These are phyloP conservation scores for Teunomyces tritomae DNA, from an alignment of 805 yeast genomes.

Conservation along the genomic window DNA sequence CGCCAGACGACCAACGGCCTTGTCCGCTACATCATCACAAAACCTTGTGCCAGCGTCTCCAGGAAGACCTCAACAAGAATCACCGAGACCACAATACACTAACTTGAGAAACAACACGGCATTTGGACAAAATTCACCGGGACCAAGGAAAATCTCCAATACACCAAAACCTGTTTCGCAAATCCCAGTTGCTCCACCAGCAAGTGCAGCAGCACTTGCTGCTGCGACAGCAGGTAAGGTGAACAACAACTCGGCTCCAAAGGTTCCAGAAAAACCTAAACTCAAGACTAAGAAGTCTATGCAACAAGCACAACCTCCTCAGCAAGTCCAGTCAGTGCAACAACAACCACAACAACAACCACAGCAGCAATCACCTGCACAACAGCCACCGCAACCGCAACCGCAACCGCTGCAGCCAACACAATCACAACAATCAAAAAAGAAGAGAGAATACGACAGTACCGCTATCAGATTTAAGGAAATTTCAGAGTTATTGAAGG, in stretches of 20 bases:
- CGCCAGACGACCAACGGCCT: background rate
- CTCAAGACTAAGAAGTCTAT: constrained; percentile 9
- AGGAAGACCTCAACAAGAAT: background rate
- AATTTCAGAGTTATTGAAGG: constrained; percentile 27
- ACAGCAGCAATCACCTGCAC: background rate
- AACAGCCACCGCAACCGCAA: background rate
- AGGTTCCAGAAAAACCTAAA: constrained; percentile 1
- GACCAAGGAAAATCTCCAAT: constrained; percentile 4
- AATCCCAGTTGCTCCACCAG: constrained; percentile 3
- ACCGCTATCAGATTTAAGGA: constrained; percentile 29
- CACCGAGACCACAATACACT: constrained; percentile 1
- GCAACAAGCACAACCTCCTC: background rate
- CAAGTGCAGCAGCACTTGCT: constrained; percentile 7
- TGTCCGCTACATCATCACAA: background rate
- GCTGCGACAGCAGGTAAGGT: background rate
- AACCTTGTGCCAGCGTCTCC: constrained; percentile 1
- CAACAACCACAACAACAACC: background rate
- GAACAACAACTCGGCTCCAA: background rate
- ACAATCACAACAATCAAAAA: background rate
- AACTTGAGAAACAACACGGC: constrained; percentile 6
- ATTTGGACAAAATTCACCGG: constrained; percentile 4
- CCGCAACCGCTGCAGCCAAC: constrained; percentile 1
- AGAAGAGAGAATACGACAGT: background rate
- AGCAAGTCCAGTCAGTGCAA: background rate
- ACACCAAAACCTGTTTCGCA: background rate